Percentiles rank a stretch among this genome's conserved stretches.
Conservation (phyloP, 495 filamentous ascomycete species). For the Symbiotaphrina buchneri region DNA sequence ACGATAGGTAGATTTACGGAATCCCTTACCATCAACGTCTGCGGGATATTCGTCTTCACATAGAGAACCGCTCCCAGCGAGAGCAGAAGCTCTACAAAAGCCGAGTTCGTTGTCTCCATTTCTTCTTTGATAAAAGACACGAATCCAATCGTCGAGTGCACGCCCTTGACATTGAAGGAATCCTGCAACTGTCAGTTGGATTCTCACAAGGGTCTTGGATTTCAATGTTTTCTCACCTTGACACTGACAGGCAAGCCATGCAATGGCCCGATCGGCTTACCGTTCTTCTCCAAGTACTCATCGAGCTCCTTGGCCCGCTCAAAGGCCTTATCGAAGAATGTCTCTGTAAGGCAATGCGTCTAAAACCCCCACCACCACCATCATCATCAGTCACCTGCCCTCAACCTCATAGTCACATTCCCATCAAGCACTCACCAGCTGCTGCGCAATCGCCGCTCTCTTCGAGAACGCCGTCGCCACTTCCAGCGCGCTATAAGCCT, state of each 20-base stretch:
- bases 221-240: too few relatives aligned
- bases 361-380: slow-evolving; percentile 1
- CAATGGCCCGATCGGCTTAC: slow-evolving; percentile 17
- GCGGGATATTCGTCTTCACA: slow-evolving; percentile 20
- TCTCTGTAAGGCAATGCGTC: slow-evolving; percentile 19
- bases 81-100: not conserved
- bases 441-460: slow-evolving; percentile 1
- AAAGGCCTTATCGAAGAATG: slow-evolving; percentile 14
- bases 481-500: not conserved
- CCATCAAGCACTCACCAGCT: not conserved
- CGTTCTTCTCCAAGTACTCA: slow-evolving; percentile 21
- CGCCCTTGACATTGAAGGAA: slow-evolving; percentile 41
- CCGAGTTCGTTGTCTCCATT: not conserved
- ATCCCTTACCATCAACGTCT: slow-evolving; percentile 18
- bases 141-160: slow-evolving; percentile 33
- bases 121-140: slow-evolving; percentile 5
- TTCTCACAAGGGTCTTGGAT: too few relatives aligned
- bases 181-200: too few relatives aligned
- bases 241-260: slow-evolving; percentile 12
- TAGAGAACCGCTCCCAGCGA: slow-evolving; percentile 13
- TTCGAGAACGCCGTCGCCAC: slow-evolving; percentile 9
- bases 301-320: slow-evolving; percentile 13
- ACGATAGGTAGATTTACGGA: slow-evolving; percentile 17
- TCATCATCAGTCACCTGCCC: not conserved
- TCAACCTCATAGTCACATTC: not conserved